phyloP scores from a whole-genome alignment of 192 early-diverging fungal species.

The Gigaspora rosea region DNA sequence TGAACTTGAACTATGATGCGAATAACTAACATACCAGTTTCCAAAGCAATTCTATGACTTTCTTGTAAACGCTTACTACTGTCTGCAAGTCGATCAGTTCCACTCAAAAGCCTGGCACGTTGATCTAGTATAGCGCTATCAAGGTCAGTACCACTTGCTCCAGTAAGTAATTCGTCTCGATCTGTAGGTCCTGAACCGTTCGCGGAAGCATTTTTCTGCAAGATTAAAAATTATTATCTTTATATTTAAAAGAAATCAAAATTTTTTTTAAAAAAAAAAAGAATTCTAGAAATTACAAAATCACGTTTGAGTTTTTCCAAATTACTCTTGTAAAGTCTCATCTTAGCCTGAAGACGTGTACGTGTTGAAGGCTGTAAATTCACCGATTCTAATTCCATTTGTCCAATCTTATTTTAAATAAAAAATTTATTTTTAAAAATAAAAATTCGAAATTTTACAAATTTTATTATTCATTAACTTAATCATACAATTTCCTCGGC shows the following conservation, averaged over 20 bases:
- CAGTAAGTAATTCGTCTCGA: slow-evolving; percentile 66
- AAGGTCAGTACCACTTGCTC: slow-evolving; percentile 47
- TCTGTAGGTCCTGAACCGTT: slow-evolving; percentile 48
- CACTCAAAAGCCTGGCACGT: slow-evolving; percentile 73
- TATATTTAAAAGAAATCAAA: background rate
- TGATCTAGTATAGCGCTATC: slow-evolving; percentile 73
- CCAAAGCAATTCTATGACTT: slow-evolving; percentile 85
- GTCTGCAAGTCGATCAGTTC: slow-evolving; percentile 83
- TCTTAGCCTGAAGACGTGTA: slow-evolving; percentile 64
- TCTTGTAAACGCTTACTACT: slow-evolving; percentile 81
- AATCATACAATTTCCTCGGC: slow-evolving; percentile 81
- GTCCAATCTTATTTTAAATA: slow-evolving; percentile 54
- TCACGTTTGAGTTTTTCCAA: slow-evolving; percentile 79
- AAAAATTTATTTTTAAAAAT: background rate
- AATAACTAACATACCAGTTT: slow-evolving; percentile 61
- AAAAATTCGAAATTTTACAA: too few relatives aligned
- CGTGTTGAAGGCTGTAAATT: slow-evolving; percentile 67
- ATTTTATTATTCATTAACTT: too few relatives aligned
- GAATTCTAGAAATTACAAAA: slow-evolving; percentile 50
- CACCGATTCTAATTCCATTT: slow-evolving; percentile 93
- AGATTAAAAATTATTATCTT: background rate
- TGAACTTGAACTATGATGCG: background rate
- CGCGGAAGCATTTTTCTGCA: slow-evolving; percentile 51
- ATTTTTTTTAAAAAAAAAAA: background rate
- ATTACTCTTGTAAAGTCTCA: slow-evolving; percentile 77